Percentiles rank a stretch among this genome's conserved stretches.
Conservation (phyloP, 177 flowering plant genomes). For the Tripterygium wilfordii region DNA sequence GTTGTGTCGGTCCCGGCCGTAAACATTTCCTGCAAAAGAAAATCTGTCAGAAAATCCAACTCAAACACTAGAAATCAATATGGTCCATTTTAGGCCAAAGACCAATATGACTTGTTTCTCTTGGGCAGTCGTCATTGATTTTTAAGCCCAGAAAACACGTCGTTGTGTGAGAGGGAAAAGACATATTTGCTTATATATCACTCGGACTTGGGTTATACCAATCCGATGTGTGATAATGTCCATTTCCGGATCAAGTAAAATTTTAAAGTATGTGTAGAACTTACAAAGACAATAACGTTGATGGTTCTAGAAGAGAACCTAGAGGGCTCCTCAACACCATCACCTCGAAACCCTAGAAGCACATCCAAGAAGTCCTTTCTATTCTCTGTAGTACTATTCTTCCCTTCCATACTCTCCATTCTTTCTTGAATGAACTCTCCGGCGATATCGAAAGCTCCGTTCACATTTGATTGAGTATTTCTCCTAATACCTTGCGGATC, state of each 20-base stretch:
- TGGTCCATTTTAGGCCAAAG: too few relatives aligned
- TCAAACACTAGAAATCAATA: too few relatives aligned
- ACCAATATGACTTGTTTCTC: too few relatives aligned
- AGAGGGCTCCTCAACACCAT: conserved; percentile 32
- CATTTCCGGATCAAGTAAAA: too few relatives aligned
- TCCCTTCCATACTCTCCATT: conserved; percentile 10
- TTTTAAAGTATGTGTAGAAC: not conserved
- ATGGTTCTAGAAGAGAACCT: conserved; percentile 43
- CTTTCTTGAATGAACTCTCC: conserved; percentile 46
- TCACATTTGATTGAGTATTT: conserved; percentile 39
- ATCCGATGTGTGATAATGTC: too few relatives aligned
- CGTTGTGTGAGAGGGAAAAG: too few relatives aligned
- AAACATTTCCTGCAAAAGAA: conserved; percentile 57
- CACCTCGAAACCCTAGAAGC: conserved; percentile 37
- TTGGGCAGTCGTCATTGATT: too few relatives aligned
- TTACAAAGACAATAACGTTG: conserved; percentile 51
- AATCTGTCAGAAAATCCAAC: not conserved
- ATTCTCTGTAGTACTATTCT: conserved; percentile 8
- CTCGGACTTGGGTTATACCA: too few relatives aligned
- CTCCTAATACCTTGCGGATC: conserved; percentile 62
- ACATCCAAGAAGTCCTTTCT: conserved; percentile 48
- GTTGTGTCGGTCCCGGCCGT: conserved; percentile 74
- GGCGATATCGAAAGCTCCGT: conserved; percentile 43
- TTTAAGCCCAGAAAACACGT: too few relatives aligned
- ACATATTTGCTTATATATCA: too few relatives aligned